Conservation (phyloP, 2,329 filamentous ascomycete species). For the Beauveria australis region DNA sequence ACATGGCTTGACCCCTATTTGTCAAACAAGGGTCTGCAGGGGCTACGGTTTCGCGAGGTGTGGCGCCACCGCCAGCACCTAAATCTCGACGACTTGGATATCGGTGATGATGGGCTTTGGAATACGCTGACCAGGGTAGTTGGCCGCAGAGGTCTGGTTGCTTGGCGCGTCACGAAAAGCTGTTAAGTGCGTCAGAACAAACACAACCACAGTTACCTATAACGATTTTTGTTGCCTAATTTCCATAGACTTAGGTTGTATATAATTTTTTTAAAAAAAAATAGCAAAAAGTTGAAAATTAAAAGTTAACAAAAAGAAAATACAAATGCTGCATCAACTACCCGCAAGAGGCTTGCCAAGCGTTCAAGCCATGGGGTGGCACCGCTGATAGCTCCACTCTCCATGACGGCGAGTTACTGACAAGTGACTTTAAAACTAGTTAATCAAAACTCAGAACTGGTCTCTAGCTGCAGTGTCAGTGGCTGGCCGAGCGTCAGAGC, state of each 20-base stretch:
- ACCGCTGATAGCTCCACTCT: background rate
- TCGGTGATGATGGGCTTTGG: conserved; percentile 68
- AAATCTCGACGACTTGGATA: conserved; percentile 74
- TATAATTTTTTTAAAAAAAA: conserved; percentile 4
- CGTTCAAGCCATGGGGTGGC: background rate
- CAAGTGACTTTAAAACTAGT: background rate
- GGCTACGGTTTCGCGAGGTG: conserved; percentile 58
- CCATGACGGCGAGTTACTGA: background rate
- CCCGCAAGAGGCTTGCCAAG: background rate
- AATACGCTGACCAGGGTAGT: conserved; percentile 60
- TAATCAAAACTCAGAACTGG: no score
- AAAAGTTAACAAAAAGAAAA: no score
- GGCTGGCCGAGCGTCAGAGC: background rate
- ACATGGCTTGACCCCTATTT: conserved; percentile 60
- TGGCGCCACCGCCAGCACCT: conserved; percentile 62
- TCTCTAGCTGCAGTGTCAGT: no score
- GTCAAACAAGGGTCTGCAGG: conserved; percentile 48
- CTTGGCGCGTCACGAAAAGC: conserved; percentile 58
- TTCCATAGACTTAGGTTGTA: conserved; percentile 7
- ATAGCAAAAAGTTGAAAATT: no score
- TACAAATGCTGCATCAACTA: background rate
- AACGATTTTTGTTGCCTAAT: background rate
- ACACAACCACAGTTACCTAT: background rate
- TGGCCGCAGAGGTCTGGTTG: conserved; percentile 51
- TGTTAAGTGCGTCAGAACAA: conserved; percentile 24